phyloP scores from a whole-genome alignment of 495 filamentous ascomycete genomes.

The Neurospora sp. region DNA sequence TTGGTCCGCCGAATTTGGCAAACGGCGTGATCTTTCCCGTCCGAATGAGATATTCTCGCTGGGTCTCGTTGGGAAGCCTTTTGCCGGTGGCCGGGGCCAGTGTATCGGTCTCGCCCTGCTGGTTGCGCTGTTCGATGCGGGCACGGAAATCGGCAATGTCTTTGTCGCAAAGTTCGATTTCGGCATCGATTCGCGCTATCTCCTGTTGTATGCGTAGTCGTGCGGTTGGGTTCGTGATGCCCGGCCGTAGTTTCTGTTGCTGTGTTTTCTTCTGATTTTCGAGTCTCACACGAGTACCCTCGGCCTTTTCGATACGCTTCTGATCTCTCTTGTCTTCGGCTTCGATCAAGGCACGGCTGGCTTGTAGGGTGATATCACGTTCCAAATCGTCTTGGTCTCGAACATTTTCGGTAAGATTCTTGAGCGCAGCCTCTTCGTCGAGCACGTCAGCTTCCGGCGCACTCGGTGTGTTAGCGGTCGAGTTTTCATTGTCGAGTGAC shows the following conservation, averaged over 20 bases:
- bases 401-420: slow-evolving; percentile 59
- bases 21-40: slow-evolving; percentile 98
- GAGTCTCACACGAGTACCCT: slow-evolving; percentile 45
- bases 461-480: neutral
- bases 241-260: slow-evolving; percentile 31
- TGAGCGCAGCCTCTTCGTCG: slow-evolving; percentile 53
- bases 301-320: slow-evolving; percentile 73
- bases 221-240: slow-evolving; percentile 26
- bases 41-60: slow-evolving; percentile 81
- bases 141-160: slow-evolving; percentile 69
- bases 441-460: neutral
- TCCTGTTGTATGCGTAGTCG: slow-evolving; percentile 48
- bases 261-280: slow-evolving; percentile 31
- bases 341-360: slow-evolving; percentile 65
- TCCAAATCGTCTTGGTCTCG: slow-evolving; percentile 81
- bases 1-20: slow-evolving; percentile 52
- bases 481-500: neutral
- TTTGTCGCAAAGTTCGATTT: slow-evolving; percentile 47
- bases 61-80: slow-evolving; percentile 65
- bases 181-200: slow-evolving; percentile 48
- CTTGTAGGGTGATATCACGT: slow-evolving; percentile 60
- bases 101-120: slow-evolving; percentile 35
- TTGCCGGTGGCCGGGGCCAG: slow-evolving; percentile 24
- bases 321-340: slow-evolving; percentile 81
- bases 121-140: slow-evolving; percentile 65